Percentiles rank a stretch among this genome's conserved stretches.
Evolutionary conservation across 768 basidiomycete genomes (phyloP).

Genomic region (Mycena metata): DNA sequence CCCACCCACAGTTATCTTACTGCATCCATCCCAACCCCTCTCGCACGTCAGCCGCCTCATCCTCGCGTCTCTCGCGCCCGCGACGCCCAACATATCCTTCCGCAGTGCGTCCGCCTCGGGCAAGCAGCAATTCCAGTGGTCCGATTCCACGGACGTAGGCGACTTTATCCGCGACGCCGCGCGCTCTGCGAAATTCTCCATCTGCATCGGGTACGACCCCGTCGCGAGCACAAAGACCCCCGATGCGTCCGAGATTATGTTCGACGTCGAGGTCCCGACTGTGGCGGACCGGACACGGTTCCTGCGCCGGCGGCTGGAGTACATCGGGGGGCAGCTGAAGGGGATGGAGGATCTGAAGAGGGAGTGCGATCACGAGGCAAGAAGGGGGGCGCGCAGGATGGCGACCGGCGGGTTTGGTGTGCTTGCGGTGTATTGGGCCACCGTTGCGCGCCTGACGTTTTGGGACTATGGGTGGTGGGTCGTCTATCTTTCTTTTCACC

Average conservation of each 20-base stretch:
- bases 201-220: slow-evolving; percentile 54
- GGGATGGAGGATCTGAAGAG: slow-evolving; percentile 68
- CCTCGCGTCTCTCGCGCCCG: slow-evolving; percentile 55
- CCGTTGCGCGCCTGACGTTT: slow-evolving; percentile 74
- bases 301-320: slow-evolving; percentile 61
- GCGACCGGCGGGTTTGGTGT: slow-evolving; percentile 71
- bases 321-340: slow-evolving; percentile 58
- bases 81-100: slow-evolving; percentile 58
- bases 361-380: slow-evolving; percentile 69
- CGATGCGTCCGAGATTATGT: slow-evolving; percentile 33
- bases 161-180: slow-evolving; percentile 78
- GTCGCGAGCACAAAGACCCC: slow-evolving; percentile 14
- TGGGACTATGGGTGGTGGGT: slow-evolving; percentile 69
- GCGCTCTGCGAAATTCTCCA: slow-evolving; percentile 64
- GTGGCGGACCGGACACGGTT: slow-evolving; percentile 74
- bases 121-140: slow-evolving; percentile 67
- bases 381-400: slow-evolving; percentile 67
- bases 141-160: slow-evolving; percentile 72
- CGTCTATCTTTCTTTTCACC: slow-evolving; percentile 1
- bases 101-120: slow-evolving; percentile 51
- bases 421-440: slow-evolving; percentile 74
- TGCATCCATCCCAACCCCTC: slow-evolving; percentile 79
- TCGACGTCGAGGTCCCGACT: slow-evolving; percentile 72
- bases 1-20: slow-evolving; percentile 68
- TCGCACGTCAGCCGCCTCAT: slow-evolving; percentile 74